These are phyloP conservation scores for Hemerocallis citrina DNA, from an alignment of 106 monocot species.

Conservation along the genomic window DNA sequence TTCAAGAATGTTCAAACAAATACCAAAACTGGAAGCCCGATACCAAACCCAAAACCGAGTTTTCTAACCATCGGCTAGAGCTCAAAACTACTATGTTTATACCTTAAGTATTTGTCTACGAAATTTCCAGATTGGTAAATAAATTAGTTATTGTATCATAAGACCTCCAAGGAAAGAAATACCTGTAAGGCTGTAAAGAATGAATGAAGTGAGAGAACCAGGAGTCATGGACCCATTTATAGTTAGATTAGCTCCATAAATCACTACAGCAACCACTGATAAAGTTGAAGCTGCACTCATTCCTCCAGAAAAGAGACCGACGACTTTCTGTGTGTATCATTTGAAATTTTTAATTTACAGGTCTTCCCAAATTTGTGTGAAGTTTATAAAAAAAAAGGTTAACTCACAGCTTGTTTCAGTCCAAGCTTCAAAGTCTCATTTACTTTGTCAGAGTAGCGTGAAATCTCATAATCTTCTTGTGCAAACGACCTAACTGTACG, in stretches of 20 bases:
- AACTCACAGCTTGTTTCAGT: constrained; percentile 89
- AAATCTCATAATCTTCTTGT: constrained; percentile 81
- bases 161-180: not conserved
- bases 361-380: not conserved
- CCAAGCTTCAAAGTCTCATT: constrained; percentile 82
- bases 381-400: not conserved
- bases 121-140: not conserved
- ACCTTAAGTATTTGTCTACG: too few relatives aligned
- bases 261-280: constrained; percentile 69
- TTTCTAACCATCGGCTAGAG: too few relatives aligned
- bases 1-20: too few relatives aligned
- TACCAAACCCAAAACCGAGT: too few relatives aligned
- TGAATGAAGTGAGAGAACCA: constrained; percentile 85
- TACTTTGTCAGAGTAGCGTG: constrained; percentile 82
- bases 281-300: constrained; percentile 75
- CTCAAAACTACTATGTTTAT: too few relatives aligned
- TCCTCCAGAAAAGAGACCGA: constrained; percentile 82
- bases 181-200: constrained; percentile 99
- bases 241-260: constrained; percentile 83
- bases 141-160: not conserved
- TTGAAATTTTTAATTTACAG: not conserved
- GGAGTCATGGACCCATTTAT: constrained; percentile 80
- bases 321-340: constrained; percentile 39
- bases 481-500: constrained; percentile 97
- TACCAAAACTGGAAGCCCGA: too few relatives aligned